These are phyloP conservation scores for Aspergillus saccharolyticus DNA, from an alignment of 495 filamentous ascomycete species.

Conservation along the genomic window DNA sequence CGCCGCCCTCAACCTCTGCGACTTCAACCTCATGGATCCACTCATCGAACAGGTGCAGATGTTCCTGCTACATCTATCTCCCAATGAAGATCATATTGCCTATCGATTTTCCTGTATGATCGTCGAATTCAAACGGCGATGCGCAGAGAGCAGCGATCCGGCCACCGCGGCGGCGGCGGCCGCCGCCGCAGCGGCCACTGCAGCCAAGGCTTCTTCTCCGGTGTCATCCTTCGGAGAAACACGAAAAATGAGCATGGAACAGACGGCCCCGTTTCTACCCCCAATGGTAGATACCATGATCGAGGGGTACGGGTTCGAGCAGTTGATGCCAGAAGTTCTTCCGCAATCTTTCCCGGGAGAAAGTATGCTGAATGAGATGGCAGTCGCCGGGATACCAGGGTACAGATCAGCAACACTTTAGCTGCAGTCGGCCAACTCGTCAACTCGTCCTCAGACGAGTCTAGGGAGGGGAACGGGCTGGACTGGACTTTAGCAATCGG, in stretches of 20 bases:
- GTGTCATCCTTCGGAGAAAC: slow-evolving; percentile 11
- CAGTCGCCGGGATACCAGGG: slow-evolving; percentile 5
- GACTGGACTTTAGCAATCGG: too few species aligned
- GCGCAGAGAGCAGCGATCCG: slow-evolving; percentile 12
- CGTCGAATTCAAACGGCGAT: slow-evolving; percentile 14
- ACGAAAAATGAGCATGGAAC: slow-evolving; percentile 12
- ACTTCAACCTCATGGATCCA: slow-evolving; percentile 34
- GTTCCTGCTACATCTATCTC: slow-evolving; percentile 35
- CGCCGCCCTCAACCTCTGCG: slow-evolving; percentile 38
- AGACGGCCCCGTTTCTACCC: slow-evolving; percentile 9
- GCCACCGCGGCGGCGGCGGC: neutral
- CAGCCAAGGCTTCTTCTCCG: neutral
- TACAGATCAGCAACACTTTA: neutral
- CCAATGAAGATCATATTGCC: slow-evolving; percentile 34
- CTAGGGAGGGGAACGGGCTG: neutral
- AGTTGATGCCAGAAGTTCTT: slow-evolving; percentile 15
- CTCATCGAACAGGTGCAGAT: slow-evolving; percentile 35
- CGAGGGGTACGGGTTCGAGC: slow-evolving; percentile 13
- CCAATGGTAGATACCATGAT: slow-evolving; percentile 11
- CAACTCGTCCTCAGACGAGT: neutral
- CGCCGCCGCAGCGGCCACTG: neutral
- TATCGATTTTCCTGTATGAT: slow-evolving; percentile 24
- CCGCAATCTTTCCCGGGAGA: slow-evolving; percentile 11
- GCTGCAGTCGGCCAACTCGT: neutral
- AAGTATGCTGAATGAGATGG: slow-evolving; percentile 10